Evolutionary conservation across 352 stramenopile species (phyloP).

Genomic region (Globisporangium solare): DNA sequence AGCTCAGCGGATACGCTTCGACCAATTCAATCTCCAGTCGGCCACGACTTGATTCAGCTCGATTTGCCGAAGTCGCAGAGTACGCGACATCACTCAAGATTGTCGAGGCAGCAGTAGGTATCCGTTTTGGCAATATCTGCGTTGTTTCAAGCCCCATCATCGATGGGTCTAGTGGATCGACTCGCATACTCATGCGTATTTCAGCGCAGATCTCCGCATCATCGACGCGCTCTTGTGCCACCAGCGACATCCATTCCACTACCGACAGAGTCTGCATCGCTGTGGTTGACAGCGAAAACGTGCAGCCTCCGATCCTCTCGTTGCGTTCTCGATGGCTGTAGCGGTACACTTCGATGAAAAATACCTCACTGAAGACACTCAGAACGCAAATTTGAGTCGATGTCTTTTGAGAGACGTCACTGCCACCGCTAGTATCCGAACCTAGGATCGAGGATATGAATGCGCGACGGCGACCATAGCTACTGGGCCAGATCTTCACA

Average conservation of each 20-base stretch:
- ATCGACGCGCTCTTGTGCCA: not conserved
- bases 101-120: not conserved
- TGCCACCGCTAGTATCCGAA: constrained; percentile 4
- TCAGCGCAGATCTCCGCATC: not conserved
- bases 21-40: constrained; percentile 6
- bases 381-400: not conserved
- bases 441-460: not conserved
- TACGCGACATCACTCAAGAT: constrained; percentile 5
- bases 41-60: constrained; percentile 2
- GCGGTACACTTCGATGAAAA: constrained; percentile 13
- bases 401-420: not conserved
- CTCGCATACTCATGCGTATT: not conserved
- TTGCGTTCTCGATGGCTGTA: constrained; percentile 12
- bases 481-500: constrained; percentile 14
- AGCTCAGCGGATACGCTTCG: constrained; percentile 6
- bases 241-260: not conserved
- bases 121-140: not conserved
- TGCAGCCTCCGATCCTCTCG: constrained; percentile 3
- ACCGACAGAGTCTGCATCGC: not conserved
- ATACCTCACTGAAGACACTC: constrained; percentile 1
- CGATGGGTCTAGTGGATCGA: not conserved
- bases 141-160: not conserved
- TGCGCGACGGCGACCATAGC: not conserved
- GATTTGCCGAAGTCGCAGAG: not conserved
- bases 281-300: constrained; percentile 1